Percentiles rank a stretch among this genome's conserved stretches.
These are phyloP conservation scores for Euphorbia neoarborescens DNA, from an alignment of 441 rosid genomes.

Conservation along the genomic window DNA sequence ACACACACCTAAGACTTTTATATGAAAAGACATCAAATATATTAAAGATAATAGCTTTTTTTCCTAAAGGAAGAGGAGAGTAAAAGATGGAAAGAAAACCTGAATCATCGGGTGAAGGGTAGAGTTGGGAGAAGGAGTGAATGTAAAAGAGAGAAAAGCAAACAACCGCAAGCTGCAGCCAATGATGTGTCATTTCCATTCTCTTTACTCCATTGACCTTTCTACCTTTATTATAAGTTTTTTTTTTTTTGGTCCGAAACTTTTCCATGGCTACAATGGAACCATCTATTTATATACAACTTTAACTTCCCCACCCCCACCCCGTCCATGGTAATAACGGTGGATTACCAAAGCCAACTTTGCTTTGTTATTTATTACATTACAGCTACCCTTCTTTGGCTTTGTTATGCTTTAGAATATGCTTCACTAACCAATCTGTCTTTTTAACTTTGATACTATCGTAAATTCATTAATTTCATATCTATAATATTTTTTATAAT, in stretches of 20 bases:
- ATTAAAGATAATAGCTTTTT: no score
- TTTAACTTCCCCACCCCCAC: no score
- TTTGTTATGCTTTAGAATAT: conserved; percentile 10
- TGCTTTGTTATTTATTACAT: conserved; percentile 19
- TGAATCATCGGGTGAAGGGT: conserved; percentile 20
- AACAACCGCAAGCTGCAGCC: conserved; percentile 18
- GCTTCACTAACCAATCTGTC: background rate
- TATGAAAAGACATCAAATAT: no score
- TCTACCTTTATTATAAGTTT: no score
- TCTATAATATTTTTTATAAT: background rate
- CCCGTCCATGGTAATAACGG: conserved; percentile 19
- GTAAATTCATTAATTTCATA: background rate
- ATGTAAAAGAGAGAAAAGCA: conserved; percentile 12
- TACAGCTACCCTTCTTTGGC: conserved; percentile 13
- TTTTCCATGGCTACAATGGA: conserved; percentile 15
- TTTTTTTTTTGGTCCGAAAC: background rate
- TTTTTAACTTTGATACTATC: background rate
- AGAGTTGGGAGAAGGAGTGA: background rate
- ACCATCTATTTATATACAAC: conserved; percentile 17
- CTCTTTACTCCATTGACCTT: conserved; percentile 11
- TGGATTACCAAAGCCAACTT: conserved; percentile 9
- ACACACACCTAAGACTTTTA: no score
- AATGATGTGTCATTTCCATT: conserved; percentile 20
- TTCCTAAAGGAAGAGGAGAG: no score
- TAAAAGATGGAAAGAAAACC: conserved; percentile 14